Evolutionary conservation across 2,329 filamentous ascomycete species (phyloP).

Genomic region (Pyricularia pennisetigena): DNA sequence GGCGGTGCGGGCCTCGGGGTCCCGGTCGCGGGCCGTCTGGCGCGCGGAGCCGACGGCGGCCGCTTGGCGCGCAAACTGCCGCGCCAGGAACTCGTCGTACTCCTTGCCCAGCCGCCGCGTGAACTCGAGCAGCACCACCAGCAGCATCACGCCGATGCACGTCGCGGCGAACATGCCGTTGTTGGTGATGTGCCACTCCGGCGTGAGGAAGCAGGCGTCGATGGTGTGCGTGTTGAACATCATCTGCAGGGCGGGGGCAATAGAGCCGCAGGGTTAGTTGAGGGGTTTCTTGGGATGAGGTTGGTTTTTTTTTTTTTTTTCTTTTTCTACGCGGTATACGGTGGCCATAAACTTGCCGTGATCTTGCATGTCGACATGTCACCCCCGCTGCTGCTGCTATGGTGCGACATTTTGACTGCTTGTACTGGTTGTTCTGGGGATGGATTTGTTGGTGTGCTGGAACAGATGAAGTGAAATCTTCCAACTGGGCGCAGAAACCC

Average conservation of each 20-base stretch:
- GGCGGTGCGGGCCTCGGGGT: conserved; percentile 1
- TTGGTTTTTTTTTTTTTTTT: too few species aligned
- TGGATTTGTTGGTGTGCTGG: not conserved
- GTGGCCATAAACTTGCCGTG: not conserved
- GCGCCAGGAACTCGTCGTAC: conserved; percentile 26
- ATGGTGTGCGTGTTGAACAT: conserved; percentile 33
- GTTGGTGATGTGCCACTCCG: conserved; percentile 28
- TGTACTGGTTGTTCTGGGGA: not conserved
- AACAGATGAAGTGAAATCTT: not conserved
- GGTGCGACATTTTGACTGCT: not conserved
- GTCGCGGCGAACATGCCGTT: conserved; percentile 30
- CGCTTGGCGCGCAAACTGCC: not conserved
- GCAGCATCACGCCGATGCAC: conserved; percentile 31
- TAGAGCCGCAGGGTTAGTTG: not conserved
- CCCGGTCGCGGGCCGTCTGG: conserved; percentile 11
- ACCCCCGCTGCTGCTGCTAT: not conserved
- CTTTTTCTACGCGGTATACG: too few species aligned
- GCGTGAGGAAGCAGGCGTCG: conserved; percentile 29
- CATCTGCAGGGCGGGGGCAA: conserved; percentile 21
- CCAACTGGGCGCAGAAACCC: not conserved
- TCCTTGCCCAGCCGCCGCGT: conserved; percentile 30
- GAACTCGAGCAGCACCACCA: conserved; percentile 28
- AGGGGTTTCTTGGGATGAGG: too few species aligned
- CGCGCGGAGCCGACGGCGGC: conserved; percentile 18
- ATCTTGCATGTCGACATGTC: conserved; percentile 2